Percentiles rank a stretch among this genome's conserved stretches.
These are phyloP conservation scores for Beauveria brongniartii DNA, from an alignment of 2,329 filamentous ascomycete species.

Conservation along the genomic window DNA sequence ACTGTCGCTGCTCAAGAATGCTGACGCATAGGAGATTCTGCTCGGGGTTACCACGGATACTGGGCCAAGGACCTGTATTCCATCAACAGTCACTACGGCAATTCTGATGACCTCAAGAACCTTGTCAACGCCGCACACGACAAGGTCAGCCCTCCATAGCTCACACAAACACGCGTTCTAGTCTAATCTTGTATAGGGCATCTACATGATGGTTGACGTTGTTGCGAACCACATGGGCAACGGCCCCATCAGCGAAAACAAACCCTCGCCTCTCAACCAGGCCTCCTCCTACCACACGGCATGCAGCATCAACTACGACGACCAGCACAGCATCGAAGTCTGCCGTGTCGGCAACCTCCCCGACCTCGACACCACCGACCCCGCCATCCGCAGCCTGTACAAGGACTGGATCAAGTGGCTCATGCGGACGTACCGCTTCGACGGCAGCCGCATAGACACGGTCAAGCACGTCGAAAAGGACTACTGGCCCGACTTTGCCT, in stretches of 20 bases:
- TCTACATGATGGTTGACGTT: conserved; percentile 54
- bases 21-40: conserved; percentile 21
- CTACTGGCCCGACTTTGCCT: conserved; percentile 48
- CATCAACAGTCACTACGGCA: conserved; percentile 53
- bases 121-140: conserved; percentile 48
- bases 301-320: conserved; percentile 48
- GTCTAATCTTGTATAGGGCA: conserved; percentile 17
- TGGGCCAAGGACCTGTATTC: conserved; percentile 42
- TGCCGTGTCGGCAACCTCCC: conserved; percentile 51
- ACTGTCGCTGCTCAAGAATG: background rate
- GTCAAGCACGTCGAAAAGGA: conserved; percentile 52
- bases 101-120: conserved; percentile 47
- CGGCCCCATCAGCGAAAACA: conserved; percentile 38
- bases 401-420: conserved; percentile 51
- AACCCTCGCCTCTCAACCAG: conserved; percentile 39
- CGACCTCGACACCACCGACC: conserved; percentile 50
- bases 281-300: conserved; percentile 51
- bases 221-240: conserved; percentile 52
- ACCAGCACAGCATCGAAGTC: conserved; percentile 37
- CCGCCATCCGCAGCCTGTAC: conserved; percentile 40
- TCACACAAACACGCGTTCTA: background rate
- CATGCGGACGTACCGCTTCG: conserved; percentile 53
- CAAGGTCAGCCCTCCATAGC: conserved; percentile 33
- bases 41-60: conserved; percentile 47
- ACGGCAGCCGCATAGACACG: conserved; percentile 53